Conservation (phyloP, 2,329 filamentous ascomycete genomes). For the Penicillium sp. region DNA sequence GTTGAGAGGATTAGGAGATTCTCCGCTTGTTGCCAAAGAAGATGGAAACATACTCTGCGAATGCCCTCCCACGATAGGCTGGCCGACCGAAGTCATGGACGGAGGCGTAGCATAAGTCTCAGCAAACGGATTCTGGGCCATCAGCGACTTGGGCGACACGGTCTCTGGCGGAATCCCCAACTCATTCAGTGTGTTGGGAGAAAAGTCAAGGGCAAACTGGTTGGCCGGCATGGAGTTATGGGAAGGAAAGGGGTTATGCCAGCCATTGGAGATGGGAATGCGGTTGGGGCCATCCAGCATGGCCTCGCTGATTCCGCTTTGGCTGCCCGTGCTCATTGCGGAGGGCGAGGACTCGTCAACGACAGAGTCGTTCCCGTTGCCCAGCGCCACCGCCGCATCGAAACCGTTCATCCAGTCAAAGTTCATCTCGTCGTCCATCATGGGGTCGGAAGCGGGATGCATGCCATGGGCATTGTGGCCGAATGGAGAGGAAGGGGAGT, state of each 20-base stretch:
- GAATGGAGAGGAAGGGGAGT: conserved; percentile 40
- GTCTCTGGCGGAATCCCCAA: conserved; percentile 63
- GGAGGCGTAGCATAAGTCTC: conserved; percentile 76
- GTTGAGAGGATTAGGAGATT: conserved; percentile 45
- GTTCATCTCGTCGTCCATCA: conserved; percentile 63
- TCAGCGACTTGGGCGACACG: conserved; percentile 68
- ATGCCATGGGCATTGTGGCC: conserved; percentile 47
- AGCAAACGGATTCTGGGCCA: conserved; percentile 60
- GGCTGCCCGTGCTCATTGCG: conserved; percentile 89
- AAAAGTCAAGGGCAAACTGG: conserved; percentile 69
- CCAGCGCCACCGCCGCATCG: conserved; percentile 68
- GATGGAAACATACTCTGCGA: conserved; percentile 49
- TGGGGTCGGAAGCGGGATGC: conserved; percentile 50
- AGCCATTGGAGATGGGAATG: conserved; percentile 53
- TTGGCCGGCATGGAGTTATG: conserved; percentile 61
- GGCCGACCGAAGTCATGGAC: conserved; percentile 67
- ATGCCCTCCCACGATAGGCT: conserved; percentile 61
- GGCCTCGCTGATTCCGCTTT: conserved; percentile 70
- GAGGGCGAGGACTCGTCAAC: conserved; percentile 93
- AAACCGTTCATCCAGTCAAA: conserved; percentile 83
- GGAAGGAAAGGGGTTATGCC: conserved; percentile 63
- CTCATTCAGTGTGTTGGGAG: conserved; percentile 68
- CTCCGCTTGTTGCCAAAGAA: conserved; percentile 40
- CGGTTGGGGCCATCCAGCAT: conserved; percentile 75
- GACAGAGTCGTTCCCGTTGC: conserved; percentile 66